These are phyloP conservation scores for Roridomyces roridus DNA, from an alignment of 768 basidiomycete species.

Conservation along the genomic window DNA sequence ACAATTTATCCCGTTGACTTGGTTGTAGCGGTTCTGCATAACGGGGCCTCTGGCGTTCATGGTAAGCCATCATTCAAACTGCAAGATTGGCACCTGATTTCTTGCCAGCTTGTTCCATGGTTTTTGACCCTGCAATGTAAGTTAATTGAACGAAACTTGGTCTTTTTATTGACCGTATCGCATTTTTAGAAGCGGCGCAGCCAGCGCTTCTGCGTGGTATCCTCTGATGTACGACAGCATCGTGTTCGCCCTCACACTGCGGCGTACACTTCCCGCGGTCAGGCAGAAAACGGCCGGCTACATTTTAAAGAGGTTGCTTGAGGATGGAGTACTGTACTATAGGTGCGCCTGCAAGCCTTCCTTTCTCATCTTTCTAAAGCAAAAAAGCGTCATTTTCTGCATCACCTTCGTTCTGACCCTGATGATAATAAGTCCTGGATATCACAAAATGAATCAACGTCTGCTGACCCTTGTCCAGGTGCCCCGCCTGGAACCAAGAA, in stretches of 20 bases:
- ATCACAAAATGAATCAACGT: not conserved
- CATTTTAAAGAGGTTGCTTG: slow-evolving; percentile 32
- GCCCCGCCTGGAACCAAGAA: slow-evolving; percentile 35
- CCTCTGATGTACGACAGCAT: slow-evolving; percentile 34
- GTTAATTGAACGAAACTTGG: not conserved
- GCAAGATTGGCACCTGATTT: not conserved
- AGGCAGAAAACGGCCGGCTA: slow-evolving; percentile 21
- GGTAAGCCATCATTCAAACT: not conserved
- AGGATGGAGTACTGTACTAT: slow-evolving; percentile 36
- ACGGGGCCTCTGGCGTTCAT: slow-evolving; percentile 17
- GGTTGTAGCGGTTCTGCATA: slow-evolving; percentile 17
- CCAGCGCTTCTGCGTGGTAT: slow-evolving; percentile 40
- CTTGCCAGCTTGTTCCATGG: slow-evolving; percentile 43
- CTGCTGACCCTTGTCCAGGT: not conserved
- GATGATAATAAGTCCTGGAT: slow-evolving; percentile 29
- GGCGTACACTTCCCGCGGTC: slow-evolving; percentile 30
- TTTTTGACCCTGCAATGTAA: slow-evolving; percentile 37
- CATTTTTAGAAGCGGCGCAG: slow-evolving; percentile 26
- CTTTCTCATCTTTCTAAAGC: not conserved
- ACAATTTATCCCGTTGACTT: not conserved
- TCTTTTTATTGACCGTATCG: not conserved
- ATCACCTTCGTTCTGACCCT: slow-evolving; percentile 34
- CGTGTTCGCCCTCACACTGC: slow-evolving; percentile 33
- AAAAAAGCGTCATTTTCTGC: slow-evolving; percentile 31
- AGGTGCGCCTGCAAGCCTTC: slow-evolving; percentile 16